phyloP scores from a whole-genome alignment of 441 rosid species.

The Codiaeum variegatum region DNA sequence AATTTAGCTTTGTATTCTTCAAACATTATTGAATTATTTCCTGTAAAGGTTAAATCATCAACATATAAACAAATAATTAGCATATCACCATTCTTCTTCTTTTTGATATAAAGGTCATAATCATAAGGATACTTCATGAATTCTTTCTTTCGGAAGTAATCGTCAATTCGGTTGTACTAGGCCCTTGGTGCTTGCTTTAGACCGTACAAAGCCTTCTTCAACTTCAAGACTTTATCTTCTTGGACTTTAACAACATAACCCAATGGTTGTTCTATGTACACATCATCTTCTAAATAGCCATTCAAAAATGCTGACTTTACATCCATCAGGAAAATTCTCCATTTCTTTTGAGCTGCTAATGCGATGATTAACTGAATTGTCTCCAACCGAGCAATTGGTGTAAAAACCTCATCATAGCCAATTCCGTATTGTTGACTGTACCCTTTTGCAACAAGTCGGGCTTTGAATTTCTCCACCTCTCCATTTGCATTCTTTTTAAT shows the following conservation, averaged over 20 bases:
- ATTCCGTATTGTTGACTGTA: neutral
- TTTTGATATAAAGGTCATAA: neutral
- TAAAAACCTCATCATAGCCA: neutral
- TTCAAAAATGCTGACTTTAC: slow-evolving; percentile 7
- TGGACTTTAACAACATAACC: neutral
- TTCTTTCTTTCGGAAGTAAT: neutral
- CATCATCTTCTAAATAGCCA: neutral
- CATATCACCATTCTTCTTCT: neutral
- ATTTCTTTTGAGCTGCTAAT: neutral
- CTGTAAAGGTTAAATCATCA: neutral
- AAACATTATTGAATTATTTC: neutral
- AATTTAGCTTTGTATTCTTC: no score
- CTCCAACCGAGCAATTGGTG: neutral
- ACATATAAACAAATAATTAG: neutral
- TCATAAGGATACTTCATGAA: neutral
- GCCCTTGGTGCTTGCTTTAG: slow-evolving; percentile 10
- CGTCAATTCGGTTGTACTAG: neutral
- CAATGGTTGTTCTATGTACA: neutral
- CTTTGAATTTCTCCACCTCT: slow-evolving; percentile 1
- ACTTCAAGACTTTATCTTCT: neutral
- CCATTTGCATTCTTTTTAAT: neutral
- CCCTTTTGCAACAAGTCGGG: neutral
- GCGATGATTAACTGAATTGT: neutral
- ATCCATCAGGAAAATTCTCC: slow-evolving; percentile 6
- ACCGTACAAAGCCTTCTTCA: slow-evolving; percentile 6